Evolutionary conservation across 2,329 filamentous ascomycete species (phyloP), one percentile per base, ranked within the genome.

Genomic region (Dothideomycetes sp.): DNA sequence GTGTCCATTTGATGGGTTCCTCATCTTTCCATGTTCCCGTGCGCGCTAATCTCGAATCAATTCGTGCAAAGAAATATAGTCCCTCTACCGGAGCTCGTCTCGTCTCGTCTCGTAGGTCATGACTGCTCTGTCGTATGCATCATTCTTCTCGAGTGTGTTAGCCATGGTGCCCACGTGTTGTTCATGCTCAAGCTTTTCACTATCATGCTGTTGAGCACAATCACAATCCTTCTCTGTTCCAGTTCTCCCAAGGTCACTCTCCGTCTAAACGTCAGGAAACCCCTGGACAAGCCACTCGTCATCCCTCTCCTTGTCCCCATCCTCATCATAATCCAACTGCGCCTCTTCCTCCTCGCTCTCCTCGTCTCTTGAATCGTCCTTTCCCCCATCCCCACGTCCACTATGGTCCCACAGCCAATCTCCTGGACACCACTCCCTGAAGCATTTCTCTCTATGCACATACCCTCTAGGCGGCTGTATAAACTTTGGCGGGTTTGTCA

Each of bases 361-460:
- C 20, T 17, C 16, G 20, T 11, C 29, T 32, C 29, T 32, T n/a
- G 29, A 12, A n/a, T 22, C 11, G 3, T 23, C 33, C 4, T 38
- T 12, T 15, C 16, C 17, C 7, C 22, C 17, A 5, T 12, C 24
- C 7, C 30, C 35, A 5, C 18, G 4, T 16, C 19, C 20, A 2
- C 8, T 23, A 29, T 36, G 24, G 6, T 28, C 34, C 34, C 34
- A 37, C 24, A 36, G 24, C 29, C 22, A 33, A 46, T 52, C 47
- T 9, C 50, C 45, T 15, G 47, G 49, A 35, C 48, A 51, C 50
- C 50, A 53, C n/a, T 45, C 37, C 22, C 42, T 35, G 1, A 4
- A 4, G 28, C 49, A 53, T 4, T 28, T 31, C 8, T 17, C 17
- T 11, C 19, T n/a, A 22, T 51, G 48, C 23, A 38, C 31, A 27